These are phyloP conservation scores for Coemansia sp. DNA, from an alignment of 371 early-diverging fungal species.

Conservation along the genomic window DNA sequence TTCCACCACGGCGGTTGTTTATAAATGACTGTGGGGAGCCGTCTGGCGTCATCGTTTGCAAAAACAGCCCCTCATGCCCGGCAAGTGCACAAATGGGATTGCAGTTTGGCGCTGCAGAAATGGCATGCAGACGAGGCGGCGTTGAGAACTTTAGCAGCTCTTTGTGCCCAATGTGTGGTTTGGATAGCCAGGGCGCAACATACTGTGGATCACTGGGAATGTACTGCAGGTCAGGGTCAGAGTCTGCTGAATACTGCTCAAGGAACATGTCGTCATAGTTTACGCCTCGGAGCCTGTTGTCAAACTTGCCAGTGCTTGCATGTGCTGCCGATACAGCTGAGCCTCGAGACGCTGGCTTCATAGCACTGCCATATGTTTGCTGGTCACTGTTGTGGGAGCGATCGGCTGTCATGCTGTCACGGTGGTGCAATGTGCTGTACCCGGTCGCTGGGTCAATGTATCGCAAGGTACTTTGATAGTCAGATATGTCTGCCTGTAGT, in stretches of 20 bases:
- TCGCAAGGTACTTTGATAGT: not conserved
- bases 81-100: slow-evolving; percentile 28
- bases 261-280: not conserved
- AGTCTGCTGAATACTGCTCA: not conserved
- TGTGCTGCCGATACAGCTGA: not conserved
- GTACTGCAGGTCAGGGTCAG: not conserved
- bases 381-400: slow-evolving; percentile 12
- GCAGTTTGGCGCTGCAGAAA: slow-evolving; percentile 31
- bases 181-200: slow-evolving; percentile 25
- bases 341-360: not conserved
- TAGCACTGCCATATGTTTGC: not conserved
- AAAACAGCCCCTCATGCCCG: slow-evolving; percentile 33
- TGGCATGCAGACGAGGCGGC: slow-evolving; percentile 15
- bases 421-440: not conserved
- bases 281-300: not conserved
- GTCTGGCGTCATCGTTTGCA: slow-evolving; percentile 27
- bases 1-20: slow-evolving; percentile 20
- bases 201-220: slow-evolving; percentile 2
- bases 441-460: not conserved
- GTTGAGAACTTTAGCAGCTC: slow-evolving; percentile 18
- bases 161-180: slow-evolving; percentile 8
- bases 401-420: slow-evolving; percentile 1
- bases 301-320: not conserved
- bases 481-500: not conserved
- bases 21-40: slow-evolving; percentile 5